Conservation (phyloP, 1,284 basidiomycete genomes). For the Pascua sp. region DNA sequence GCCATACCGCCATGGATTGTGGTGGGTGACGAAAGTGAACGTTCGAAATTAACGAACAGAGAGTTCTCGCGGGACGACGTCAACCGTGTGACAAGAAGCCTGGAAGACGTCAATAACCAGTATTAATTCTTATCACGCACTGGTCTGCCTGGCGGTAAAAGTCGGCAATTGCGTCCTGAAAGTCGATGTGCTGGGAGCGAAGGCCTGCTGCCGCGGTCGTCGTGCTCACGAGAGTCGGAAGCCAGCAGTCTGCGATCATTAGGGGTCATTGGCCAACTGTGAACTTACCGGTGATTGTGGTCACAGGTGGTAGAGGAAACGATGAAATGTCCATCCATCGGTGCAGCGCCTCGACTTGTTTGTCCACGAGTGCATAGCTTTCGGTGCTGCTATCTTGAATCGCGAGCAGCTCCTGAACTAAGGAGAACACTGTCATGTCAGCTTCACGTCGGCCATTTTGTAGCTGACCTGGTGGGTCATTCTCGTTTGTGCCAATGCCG, state of each 20-base stretch:
- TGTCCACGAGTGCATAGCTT: conserved; percentile 7
- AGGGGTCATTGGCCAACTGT: background rate
- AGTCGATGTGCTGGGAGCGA: background rate
- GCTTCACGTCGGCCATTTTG: too few species aligned
- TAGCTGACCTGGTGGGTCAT: conserved; percentile 1
- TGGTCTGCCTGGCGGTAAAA: conserved; percentile 5
- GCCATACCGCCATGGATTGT: conserved; percentile 27
- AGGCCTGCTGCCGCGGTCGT: background rate
- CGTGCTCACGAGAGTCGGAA: background rate
- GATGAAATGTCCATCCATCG: background rate
- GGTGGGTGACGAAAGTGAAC: conserved; percentile 4
- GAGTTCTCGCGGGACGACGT: background rate
- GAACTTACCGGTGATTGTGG: background rate
- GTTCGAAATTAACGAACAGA: background rate
- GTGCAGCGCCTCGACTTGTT: conserved; percentile 1
- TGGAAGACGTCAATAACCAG: too few species aligned
- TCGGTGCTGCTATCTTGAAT: conserved; percentile 1
- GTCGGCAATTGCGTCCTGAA: conserved; percentile 3
- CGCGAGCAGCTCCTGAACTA: conserved; percentile 1
- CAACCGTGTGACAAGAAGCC: too few species aligned
- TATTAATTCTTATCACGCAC: background rate
- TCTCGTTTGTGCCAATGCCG: background rate
- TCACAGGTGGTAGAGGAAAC: background rate
- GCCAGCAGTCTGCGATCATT: conserved; percentile 3
- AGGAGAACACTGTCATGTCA: conserved; percentile 1